Evolutionary conservation across 352 stramenopile species (phyloP).

Genomic region (Pythium oligandrum): DNA sequence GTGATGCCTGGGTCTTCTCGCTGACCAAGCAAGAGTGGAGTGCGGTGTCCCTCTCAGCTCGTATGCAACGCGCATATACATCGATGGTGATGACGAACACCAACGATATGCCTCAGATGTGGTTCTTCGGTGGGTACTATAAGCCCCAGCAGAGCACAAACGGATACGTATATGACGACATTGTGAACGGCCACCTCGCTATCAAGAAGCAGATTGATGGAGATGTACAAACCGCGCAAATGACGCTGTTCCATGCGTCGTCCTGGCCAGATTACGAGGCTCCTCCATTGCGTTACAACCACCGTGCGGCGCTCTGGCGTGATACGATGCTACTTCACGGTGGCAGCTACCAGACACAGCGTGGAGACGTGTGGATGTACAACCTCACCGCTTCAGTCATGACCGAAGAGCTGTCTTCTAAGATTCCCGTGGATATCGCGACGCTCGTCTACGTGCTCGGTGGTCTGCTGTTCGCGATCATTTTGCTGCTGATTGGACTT

Average conservation of each 20-base stretch:
- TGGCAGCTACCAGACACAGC: conserved; percentile 66
- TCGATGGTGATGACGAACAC: conserved; percentile 42
- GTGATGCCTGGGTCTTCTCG: conserved; percentile 58
- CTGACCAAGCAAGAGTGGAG: conserved; percentile 40
- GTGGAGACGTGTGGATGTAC: conserved; percentile 63
- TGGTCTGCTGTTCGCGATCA: conserved; percentile 59
- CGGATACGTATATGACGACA: conserved; percentile 70
- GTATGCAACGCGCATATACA: conserved; percentile 52
- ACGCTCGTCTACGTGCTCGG: conserved; percentile 73
- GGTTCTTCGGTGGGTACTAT: conserved; percentile 78
- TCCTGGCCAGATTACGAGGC: conserved; percentile 9
- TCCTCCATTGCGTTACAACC: conserved; percentile 63
- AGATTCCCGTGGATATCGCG: conserved; percentile 44
- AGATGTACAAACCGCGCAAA: background rate
- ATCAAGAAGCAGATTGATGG: conserved; percentile 14
- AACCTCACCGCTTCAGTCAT: conserved; percentile 45
- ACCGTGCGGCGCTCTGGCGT: conserved; percentile 45
- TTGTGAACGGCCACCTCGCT: conserved; percentile 28
- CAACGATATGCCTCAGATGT: conserved; percentile 29
- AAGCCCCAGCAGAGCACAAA: conserved; percentile 41
- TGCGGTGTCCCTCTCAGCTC: conserved; percentile 11
- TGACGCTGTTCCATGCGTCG: conserved; percentile 28
- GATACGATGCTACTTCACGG: conserved; percentile 61
- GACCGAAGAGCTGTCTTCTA: conserved; percentile 12
- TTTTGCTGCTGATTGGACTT: conserved; percentile 51